These are phyloP conservation scores for Pezicula rhizophila DNA, from an alignment of 2,329 filamentous ascomycete species.

Conservation along the genomic window DNA sequence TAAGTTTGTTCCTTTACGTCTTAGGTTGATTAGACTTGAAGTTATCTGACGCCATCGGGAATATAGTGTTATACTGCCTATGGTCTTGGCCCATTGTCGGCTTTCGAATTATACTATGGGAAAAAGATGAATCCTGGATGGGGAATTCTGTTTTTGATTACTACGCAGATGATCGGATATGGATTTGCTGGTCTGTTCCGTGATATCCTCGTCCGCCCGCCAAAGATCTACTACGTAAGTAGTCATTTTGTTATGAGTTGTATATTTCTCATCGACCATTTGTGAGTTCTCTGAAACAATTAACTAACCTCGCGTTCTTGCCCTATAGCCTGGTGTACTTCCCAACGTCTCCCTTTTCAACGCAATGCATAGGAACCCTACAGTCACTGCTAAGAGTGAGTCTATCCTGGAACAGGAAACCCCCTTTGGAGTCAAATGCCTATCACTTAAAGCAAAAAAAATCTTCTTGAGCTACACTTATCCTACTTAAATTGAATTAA, in stretches of 20 bases:
- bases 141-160: conserved; percentile 25
- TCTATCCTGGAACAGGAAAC: too few species aligned
- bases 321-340: conserved; percentile 18
- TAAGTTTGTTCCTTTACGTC: conserved; percentile 13
- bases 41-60: background rate
- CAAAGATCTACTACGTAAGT: conserved; percentile 24
- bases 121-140: conserved; percentile 21
- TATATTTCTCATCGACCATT: too few species aligned
- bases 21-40: background rate
- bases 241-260: too few species aligned
- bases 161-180: conserved; percentile 27
- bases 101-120: conserved; percentile 25
- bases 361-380: conserved; percentile 26
- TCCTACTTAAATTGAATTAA: too few species aligned
- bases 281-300: too few species aligned
- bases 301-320: too few species aligned
- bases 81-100: conserved; percentile 25
- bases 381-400: conserved; percentile 21
- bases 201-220: conserved; percentile 26
- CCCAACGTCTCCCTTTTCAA: conserved; percentile 27
- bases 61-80: conserved; percentile 23
- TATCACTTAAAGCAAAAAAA: too few species aligned
- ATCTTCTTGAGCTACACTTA: too few species aligned
- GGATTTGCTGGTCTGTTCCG: conserved; percentile 25
- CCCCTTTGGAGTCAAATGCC: too few species aligned